Conservation (phyloP, 2,329 filamentous ascomycete species). For the Rutstroemia sp. region DNA sequence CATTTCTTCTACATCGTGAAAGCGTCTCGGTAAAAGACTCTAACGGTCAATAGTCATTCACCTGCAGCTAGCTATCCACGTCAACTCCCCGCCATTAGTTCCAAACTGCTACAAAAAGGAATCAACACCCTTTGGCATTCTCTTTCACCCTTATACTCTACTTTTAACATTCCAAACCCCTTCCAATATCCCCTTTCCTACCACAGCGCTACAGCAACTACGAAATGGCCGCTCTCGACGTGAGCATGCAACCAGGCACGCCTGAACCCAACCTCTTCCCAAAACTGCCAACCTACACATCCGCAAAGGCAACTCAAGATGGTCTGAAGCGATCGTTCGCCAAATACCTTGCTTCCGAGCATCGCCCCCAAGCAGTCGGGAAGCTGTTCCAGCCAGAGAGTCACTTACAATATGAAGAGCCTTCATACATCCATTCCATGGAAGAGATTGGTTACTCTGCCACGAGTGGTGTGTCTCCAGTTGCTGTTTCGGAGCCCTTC, state of each 20-base stretch:
- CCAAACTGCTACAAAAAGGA: no score
- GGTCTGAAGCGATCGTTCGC: slow-evolving; percentile 28
- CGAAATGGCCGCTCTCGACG: slow-evolving; percentile 24
- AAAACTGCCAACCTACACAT: slow-evolving; percentile 23
- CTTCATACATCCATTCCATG: slow-evolving; percentile 50
- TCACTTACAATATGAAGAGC: slow-evolving; percentile 47
- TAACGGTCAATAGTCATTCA: not conserved
- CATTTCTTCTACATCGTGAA: no score
- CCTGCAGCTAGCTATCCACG: not conserved
- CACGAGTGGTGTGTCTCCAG: slow-evolving; percentile 50
- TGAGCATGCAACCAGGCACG: slow-evolving; percentile 19
- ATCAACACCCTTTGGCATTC: no score
- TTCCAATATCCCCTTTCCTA: not conserved
- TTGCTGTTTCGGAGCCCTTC: slow-evolving; percentile 60
- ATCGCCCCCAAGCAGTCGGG: slow-evolving; percentile 19
- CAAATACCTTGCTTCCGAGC: slow-evolving; percentile 27
- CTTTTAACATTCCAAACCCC: not conserved
- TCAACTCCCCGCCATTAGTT: no score
- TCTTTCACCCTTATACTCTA: no score
- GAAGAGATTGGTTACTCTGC: slow-evolving; percentile 50
- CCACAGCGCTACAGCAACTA: not conserved
- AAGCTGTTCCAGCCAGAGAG: slow-evolving; percentile 44
- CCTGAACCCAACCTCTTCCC: slow-evolving; percentile 20
- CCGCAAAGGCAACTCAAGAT: slow-evolving; percentile 25
- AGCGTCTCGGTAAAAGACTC: not conserved